These are phyloP conservation scores for Chrysoporthe deuterocubensis DNA, from an alignment of 2,329 filamentous ascomycete genomes.

Conservation along the genomic window DNA sequence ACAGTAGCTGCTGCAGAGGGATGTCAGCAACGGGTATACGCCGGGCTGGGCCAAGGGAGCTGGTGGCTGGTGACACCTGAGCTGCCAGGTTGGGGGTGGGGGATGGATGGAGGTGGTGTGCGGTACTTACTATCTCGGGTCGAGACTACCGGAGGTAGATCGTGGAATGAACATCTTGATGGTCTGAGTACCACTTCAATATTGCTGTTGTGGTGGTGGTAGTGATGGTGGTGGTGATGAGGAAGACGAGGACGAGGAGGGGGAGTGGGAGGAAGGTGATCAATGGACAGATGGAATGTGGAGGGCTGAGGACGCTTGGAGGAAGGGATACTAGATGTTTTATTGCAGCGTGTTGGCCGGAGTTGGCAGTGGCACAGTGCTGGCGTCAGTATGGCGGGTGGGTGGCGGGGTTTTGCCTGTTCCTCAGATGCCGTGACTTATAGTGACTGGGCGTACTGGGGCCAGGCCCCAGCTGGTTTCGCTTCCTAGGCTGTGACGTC, in stretches of 20 bases:
- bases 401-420: conserved; percentile 5
- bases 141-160: background rate
- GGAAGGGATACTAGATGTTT: conserved; percentile 5
- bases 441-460: no score
- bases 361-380: background rate
- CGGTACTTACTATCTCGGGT: conserved; percentile 6
- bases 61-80: background rate
- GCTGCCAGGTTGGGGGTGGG: background rate
- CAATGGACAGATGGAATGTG: background rate
- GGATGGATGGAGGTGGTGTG: background rate
- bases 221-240: background rate
- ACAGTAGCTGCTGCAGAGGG: conserved; percentile 16
- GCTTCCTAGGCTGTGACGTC: conserved; percentile 4
- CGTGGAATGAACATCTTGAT: conserved; percentile 6
- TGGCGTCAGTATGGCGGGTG: background rate
- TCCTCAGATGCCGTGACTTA: background rate
- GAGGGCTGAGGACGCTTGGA: background rate
- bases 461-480: background rate
- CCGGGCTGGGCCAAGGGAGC: no score
- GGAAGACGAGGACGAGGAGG: background rate
- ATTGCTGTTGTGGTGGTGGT: background rate
- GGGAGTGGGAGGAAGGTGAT: background rate
- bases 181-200: background rate
- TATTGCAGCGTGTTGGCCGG: background rate
- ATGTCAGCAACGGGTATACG: background rate